Evolutionary conservation across 441 rosid species (phyloP).

Genomic region (Syzygium syzygioides): DNA sequence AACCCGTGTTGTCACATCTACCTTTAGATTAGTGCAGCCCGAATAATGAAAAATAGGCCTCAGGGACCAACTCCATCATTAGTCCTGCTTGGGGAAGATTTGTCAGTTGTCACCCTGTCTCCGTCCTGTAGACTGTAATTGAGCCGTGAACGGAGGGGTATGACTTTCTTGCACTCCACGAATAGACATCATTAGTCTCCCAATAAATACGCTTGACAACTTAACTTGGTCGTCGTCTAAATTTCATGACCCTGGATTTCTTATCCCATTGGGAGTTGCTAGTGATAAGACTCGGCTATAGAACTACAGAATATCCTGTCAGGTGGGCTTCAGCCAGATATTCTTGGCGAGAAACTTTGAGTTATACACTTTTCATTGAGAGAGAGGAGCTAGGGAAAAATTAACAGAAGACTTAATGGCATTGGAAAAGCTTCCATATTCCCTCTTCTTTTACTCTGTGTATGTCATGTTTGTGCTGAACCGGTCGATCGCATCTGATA

Average conservation of each 20-base stretch:
- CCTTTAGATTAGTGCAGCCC: neutral
- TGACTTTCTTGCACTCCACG: neutral
- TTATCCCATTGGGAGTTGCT: neutral
- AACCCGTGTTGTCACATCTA: neutral
- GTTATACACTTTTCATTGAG: neutral
- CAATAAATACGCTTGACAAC: neutral
- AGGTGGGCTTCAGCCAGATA: neutral
- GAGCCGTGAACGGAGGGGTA: neutral
- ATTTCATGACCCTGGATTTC: neutral
- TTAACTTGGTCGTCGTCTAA: neutral
- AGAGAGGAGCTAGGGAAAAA: neutral
- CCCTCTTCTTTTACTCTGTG: neutral
- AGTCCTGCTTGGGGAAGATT: neutral
- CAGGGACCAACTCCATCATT: neutral
- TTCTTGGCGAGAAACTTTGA: neutral
- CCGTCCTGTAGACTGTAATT: neutral
- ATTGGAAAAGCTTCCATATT: neutral
- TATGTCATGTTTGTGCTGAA: neutral
- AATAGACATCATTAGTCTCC: neutral
- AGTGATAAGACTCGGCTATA: neutral
- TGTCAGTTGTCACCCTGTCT: neutral
- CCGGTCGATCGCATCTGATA: neutral
- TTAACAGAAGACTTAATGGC: neutral
- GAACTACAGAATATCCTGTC: neutral
- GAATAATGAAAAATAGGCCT: neutral